Evolutionary conservation across 140 eudicot species (phyloP).

Genomic region (Oenanthe javanica): DNA sequence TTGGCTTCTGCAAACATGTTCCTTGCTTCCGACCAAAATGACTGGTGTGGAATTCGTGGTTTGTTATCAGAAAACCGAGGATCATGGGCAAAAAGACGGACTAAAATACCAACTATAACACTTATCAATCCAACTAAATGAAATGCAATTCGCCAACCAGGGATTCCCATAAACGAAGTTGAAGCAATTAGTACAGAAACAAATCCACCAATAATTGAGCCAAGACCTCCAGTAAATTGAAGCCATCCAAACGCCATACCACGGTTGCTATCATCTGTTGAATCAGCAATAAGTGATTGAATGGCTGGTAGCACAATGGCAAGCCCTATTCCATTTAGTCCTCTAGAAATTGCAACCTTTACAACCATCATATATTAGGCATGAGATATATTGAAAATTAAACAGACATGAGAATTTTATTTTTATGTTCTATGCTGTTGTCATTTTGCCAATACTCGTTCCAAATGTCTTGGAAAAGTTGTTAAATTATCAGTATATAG

Average conservation of each 20-base stretch:
- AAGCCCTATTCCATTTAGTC: constrained; percentile 55
- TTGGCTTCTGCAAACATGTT: constrained; percentile 40
- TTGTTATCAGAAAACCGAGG: constrained; percentile 25
- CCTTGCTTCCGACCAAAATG: constrained; percentile 29
- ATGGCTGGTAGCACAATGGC: constrained; percentile 58
- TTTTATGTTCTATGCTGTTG: background rate
- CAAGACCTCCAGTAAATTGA: constrained; percentile 38
- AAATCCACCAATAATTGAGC: constrained; percentile 47
- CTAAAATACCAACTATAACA: constrained; percentile 40
- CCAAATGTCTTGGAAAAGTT: background rate
- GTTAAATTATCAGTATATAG: too few relatives aligned
- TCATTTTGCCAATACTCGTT: background rate
- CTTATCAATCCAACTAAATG: constrained; percentile 48
- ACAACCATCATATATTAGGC: background rate
- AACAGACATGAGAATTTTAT: background rate
- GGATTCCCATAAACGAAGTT: constrained; percentile 39
- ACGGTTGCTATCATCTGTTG: constrained; percentile 54
- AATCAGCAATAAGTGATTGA: constrained; percentile 58
- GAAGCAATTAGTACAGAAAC: constrained; percentile 39
- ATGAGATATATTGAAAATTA: background rate
- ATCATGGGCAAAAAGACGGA: constrained; percentile 44
- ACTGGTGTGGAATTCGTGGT: constrained; percentile 6
- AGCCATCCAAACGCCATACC: constrained; percentile 66
- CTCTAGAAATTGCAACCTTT: constrained; percentile 54
- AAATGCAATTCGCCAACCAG: constrained; percentile 61